Conservation (phyloP, 345 rosid species). For the Diplotaxis tenuifolia region DNA sequence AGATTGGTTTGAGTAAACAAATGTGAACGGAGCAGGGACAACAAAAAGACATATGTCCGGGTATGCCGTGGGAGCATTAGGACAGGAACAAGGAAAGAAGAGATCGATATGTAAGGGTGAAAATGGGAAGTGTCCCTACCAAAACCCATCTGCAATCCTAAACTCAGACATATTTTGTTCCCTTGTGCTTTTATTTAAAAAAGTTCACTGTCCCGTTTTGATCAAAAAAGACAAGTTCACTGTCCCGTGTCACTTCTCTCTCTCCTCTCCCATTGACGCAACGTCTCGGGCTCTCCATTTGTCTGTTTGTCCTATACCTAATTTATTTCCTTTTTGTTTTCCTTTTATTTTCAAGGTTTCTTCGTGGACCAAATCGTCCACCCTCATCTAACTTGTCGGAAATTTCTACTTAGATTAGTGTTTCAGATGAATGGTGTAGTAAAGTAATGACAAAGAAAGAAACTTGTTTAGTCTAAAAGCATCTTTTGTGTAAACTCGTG, state of each 20-base stretch:
- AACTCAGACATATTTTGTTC: constrained; percentile 68
- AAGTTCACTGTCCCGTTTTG: constrained; percentile 66
- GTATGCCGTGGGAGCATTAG: constrained; percentile 59
- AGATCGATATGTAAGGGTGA: constrained; percentile 57
- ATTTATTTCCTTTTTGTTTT: neutral
- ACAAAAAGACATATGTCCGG: constrained; percentile 51
- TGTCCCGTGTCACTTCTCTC: constrained; percentile 46
- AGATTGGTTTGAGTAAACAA: constrained; percentile 20
- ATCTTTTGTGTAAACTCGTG: too few relatives aligned
- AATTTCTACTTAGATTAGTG: neutral
- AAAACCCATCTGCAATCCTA: constrained; percentile 45
- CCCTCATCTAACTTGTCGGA: constrained; percentile 20
- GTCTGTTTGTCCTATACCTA: constrained; percentile 30
- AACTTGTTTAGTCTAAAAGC: too few relatives aligned
- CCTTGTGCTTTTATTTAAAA: constrained; percentile 83
- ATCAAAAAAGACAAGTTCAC: too few relatives aligned
- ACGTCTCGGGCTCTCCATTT: constrained; percentile 29
- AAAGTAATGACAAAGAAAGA: neutral
- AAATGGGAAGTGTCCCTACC: constrained; percentile 65
- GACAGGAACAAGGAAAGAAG: constrained; percentile 68
- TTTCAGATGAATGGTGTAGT: neutral
- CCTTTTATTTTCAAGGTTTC: constrained; percentile 20
- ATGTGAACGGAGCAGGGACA: constrained; percentile 13
- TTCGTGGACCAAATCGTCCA: constrained; percentile 12
- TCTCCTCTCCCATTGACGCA: constrained; percentile 23